Evolutionary conservation across 2,329 filamentous ascomycete genomes (phyloP).

Genomic region (Fonsecaea pedrosoi): DNA sequence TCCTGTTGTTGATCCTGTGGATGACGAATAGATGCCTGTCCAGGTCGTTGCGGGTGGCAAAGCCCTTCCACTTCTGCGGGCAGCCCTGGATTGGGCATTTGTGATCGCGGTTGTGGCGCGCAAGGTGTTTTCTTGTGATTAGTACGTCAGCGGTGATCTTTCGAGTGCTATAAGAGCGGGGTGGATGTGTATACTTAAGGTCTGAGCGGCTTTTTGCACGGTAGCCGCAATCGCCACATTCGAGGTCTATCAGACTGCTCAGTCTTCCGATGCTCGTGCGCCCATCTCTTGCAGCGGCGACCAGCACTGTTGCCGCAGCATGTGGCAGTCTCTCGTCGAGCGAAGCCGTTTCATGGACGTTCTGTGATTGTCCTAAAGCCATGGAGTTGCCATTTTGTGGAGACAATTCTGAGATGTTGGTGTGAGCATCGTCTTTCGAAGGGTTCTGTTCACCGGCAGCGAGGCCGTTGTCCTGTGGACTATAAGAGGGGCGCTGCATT

Average conservation of each 20-base stretch:
- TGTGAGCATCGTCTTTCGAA: background rate
- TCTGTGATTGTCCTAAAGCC: background rate
- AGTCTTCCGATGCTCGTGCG: background rate
- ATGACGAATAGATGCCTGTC: constrained; percentile 77
- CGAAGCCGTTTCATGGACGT: background rate
- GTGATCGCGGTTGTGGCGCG: constrained; percentile 72
- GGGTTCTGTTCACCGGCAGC: background rate
- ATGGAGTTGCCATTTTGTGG: background rate
- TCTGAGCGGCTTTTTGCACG: constrained; percentile 48
- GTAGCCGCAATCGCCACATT: constrained; percentile 25
- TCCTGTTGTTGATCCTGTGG: constrained; percentile 59
- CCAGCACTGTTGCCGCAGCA: background rate
- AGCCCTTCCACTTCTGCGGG: constrained; percentile 65
- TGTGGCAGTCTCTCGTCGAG: background rate
- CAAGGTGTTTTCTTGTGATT: constrained; percentile 71
- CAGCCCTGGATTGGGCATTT: constrained; percentile 68
- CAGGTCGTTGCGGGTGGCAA: constrained; percentile 80
- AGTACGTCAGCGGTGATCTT: background rate
- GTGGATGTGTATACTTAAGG: constrained; percentile 43
- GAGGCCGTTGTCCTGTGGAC: background rate
- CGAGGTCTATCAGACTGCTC: constrained; percentile 4
- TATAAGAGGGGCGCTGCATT: background rate
- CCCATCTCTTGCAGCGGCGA: background rate
- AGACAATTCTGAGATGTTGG: background rate
- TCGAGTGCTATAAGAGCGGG: constrained; percentile 10